These are phyloP conservation scores for Krasilnikovozyma curviuscula DNA, from an alignment of 768 basidiomycete species.

Conservation along the genomic window DNA sequence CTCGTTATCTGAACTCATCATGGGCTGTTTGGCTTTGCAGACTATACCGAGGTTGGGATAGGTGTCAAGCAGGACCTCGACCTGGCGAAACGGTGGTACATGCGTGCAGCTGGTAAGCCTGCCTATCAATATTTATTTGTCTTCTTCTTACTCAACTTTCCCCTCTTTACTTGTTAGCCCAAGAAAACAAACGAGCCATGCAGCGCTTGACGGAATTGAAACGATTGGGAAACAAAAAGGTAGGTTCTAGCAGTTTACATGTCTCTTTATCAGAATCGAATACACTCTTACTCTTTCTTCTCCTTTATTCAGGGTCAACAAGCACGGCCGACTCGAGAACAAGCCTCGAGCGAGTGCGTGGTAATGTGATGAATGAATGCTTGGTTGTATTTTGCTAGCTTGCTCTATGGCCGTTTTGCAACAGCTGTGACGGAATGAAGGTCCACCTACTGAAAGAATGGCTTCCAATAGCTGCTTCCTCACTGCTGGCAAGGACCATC, in stretches of 20 bases:
- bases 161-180: background rate
- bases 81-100: conserved; percentile 95
- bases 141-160: background rate
- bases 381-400: too few relatives aligned
- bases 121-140: background rate
- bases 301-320: conserved; percentile 28
- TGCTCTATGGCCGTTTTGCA: too few relatives aligned
- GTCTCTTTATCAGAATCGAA: background rate
- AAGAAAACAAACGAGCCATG: conserved; percentile 41
- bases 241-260: background rate
- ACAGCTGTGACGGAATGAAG: too few relatives aligned
- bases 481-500: too few relatives aligned
- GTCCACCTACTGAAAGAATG: too few relatives aligned
- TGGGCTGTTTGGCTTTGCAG: conserved; percentile 22
- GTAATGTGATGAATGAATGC: conserved; percentile 42
- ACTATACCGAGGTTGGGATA: conserved; percentile 94
- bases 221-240: too few relatives aligned
- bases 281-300: background rate
- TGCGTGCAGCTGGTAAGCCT: conserved; percentile 82
- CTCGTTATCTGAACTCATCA: background rate
- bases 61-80: conserved; percentile 92
- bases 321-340: conserved; percentile 72
- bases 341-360: conserved; percentile 85
- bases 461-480: too few relatives aligned
- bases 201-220: conserved; percentile 78